Conservation (phyloP, 2,329 filamentous ascomycete genomes). For the Stylonectria norvegica region DNA sequence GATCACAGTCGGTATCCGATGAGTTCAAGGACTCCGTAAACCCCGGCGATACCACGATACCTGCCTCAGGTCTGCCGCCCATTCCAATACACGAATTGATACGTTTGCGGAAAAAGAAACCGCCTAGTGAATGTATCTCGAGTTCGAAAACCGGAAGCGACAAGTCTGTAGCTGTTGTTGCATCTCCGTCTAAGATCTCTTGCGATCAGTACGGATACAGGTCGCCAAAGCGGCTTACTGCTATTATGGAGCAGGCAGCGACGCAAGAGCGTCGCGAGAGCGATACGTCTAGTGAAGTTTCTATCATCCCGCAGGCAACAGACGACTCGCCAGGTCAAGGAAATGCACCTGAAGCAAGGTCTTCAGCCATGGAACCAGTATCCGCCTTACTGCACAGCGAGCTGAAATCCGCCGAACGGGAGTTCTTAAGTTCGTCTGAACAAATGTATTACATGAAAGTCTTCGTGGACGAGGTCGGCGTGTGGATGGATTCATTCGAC, state of each 20-base stretch:
- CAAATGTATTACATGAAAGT: constrained; percentile 88
- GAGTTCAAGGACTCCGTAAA: too few relatives aligned
- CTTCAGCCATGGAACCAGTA: constrained; percentile 4
- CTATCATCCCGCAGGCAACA: constrained; percentile 36
- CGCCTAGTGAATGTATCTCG: too few relatives aligned
- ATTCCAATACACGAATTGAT: too few relatives aligned
- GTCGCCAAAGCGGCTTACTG: constrained; percentile 12
- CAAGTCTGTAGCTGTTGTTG: constrained; percentile 23
- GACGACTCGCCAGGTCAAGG: not conserved
- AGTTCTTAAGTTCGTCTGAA: constrained; percentile 69
- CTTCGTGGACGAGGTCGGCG: constrained; percentile 83
- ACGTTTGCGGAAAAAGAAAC: too few relatives aligned
- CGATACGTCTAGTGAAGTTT: constrained; percentile 38
- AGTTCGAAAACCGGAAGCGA: constrained; percentile 17
- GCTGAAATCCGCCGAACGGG: constrained; percentile 36
- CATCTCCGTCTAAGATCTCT: constrained; percentile 20
- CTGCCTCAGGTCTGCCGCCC: too few relatives aligned
- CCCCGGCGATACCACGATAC: too few relatives aligned
- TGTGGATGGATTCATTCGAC: constrained; percentile 95
- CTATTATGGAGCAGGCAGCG: constrained; percentile 10
- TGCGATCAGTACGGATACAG: constrained; percentile 10
- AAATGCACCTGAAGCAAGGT: constrained; percentile 1
- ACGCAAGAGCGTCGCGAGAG: constrained; percentile 23
- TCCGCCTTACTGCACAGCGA: constrained; percentile 5
- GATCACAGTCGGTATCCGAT: too few relatives aligned